phyloP scores from a whole-genome alignment of 805 yeast genomes.

The Limtongia smithiae region DNA sequence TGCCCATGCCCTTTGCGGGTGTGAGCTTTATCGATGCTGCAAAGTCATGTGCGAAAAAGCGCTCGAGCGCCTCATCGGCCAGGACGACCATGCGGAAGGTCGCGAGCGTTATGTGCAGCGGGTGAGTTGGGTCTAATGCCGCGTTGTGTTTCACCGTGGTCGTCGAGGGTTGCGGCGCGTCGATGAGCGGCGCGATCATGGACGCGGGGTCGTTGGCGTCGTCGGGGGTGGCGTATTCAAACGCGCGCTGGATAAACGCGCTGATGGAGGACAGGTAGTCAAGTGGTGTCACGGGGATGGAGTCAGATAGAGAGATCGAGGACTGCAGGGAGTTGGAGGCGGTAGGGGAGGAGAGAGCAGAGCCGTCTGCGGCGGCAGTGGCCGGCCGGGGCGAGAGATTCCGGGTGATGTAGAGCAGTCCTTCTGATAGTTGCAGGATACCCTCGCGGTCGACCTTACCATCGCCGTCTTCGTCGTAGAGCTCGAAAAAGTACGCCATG shows the following conservation, averaged over 20 bases:
- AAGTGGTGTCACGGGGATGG: neutral
- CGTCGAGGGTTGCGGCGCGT: conserved; percentile 19
- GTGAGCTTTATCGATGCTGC: conserved; percentile 29
- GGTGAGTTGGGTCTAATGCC: conserved; percentile 77
- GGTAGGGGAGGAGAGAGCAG: neutral
- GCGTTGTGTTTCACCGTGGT: conserved; percentile 58
- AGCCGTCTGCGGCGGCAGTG: neutral
- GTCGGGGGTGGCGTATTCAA: conserved; percentile 66
- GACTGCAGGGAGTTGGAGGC: neutral
- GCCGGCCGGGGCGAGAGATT: conserved; percentile 45
- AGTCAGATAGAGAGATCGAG: neutral
- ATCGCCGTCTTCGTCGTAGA: conserved; percentile 60
- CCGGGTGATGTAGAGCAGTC: conserved; percentile 70
- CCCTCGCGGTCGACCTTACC: conserved; percentile 73
- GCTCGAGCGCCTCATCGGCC: conserved; percentile 90
- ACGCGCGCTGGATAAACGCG: conserved; percentile 77
- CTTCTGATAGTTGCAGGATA: conserved; percentile 82
- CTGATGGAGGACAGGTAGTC: conserved; percentile 84
- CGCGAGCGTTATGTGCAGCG: conserved; percentile 70
- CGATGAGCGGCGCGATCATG: conserved; percentile 10
- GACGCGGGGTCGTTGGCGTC: conserved; percentile 17
- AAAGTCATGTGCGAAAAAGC: conserved; percentile 58
- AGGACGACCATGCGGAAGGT: conserved; percentile 91
- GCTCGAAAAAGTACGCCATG: conserved; percentile 71
- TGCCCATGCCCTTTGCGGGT: conserved; percentile 20